Base-by-base conservation (phyloP, 192 early-diverging fungal species). In the Coemansia guatemalensis region DNA sequence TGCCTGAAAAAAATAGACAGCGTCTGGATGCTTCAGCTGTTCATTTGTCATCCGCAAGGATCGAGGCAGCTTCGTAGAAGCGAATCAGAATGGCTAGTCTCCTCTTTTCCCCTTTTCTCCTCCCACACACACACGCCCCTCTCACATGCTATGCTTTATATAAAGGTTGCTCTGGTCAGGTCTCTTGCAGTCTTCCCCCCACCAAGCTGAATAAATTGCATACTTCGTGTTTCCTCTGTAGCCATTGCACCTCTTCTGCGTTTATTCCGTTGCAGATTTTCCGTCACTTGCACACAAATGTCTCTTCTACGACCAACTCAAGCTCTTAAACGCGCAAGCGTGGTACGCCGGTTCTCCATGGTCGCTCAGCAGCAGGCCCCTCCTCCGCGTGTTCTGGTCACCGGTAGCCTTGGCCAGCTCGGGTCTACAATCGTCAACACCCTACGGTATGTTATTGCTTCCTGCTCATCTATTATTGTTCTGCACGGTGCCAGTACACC, bases 321-420 rank as follows among this genome's bases (percentile, higher is more conserved):
- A 18, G 26, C 30, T 18, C 44, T 60, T n/a, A 21, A 53, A 4
- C 57, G 56, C 50, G 23, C 44, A 17, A 63, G 21, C 27, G 20
- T 32, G 21, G 56, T 48, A 29, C 71, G 65, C 44, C 65, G 62
- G 60, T 57, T 61, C 24, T 53, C 57, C 32, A 58, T 44, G 20
- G 49, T 53, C 48, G 22, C 27, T 21, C 17, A 66, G 26, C 64
- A 29, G 4, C 39, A 17, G n/a, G 26, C 66, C 23, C 73, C 61
- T 30, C 67, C 73, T 20, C 85, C 86, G 5, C 78, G 84, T 20
- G 83, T 87, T 26, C 69, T 87, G 20, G 86, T 87, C 48, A 85
- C 84, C 41, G 86, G 86, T 68, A 83, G 60, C 48, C 77, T 87
- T 56, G 86, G 86, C 17, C 86, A 87, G 62, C 83, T 87, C 27